These are phyloP conservation scores for Platanus orientalis DNA, from an alignment of 164 flowering plant genomes.

Conservation along the genomic window DNA sequence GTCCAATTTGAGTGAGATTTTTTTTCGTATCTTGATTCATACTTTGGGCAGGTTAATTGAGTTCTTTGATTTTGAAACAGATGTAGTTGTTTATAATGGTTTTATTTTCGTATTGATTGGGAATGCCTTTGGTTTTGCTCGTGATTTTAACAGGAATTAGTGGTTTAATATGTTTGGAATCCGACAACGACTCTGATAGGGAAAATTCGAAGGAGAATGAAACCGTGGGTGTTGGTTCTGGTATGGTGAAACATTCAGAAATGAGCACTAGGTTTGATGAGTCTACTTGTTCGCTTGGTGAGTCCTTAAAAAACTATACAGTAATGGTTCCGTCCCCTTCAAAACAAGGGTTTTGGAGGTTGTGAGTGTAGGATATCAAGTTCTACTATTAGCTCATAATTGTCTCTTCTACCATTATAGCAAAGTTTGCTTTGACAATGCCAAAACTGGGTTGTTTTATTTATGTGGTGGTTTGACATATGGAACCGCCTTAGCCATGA, in stretches of 20 bases:
- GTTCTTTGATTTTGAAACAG: too few relatives aligned
- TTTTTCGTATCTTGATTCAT: not conserved
- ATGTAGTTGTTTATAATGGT: too few relatives aligned
- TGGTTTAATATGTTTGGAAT: constrained; percentile 55
- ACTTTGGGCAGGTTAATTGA: too few relatives aligned
- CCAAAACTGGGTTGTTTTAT: not conserved
- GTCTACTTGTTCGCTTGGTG: constrained; percentile 21
- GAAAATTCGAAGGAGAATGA: constrained; percentile 22
- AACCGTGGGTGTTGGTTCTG: constrained; percentile 15
- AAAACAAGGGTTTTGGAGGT: not conserved
- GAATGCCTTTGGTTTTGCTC: not conserved
- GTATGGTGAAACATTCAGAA: constrained; percentile 12
- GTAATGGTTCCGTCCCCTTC: not conserved
- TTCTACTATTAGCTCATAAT: not conserved
- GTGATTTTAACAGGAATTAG: constrained; percentile 28
- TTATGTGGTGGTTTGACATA: not conserved
- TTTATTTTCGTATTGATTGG: too few relatives aligned
- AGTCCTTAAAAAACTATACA: constrained; percentile 6
- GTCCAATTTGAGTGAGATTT: not conserved
- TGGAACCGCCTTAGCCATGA: not conserved
- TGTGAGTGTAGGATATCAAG: not conserved
- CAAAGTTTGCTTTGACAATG: not conserved
- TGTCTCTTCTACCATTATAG: not conserved
- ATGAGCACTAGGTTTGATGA: constrained; percentile 14
- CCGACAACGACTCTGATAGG: constrained; percentile 56